These are phyloP conservation scores for Wallemia hederae DNA, from an alignment of 1,284 basidiomycete genomes.

Conservation along the genomic window DNA sequence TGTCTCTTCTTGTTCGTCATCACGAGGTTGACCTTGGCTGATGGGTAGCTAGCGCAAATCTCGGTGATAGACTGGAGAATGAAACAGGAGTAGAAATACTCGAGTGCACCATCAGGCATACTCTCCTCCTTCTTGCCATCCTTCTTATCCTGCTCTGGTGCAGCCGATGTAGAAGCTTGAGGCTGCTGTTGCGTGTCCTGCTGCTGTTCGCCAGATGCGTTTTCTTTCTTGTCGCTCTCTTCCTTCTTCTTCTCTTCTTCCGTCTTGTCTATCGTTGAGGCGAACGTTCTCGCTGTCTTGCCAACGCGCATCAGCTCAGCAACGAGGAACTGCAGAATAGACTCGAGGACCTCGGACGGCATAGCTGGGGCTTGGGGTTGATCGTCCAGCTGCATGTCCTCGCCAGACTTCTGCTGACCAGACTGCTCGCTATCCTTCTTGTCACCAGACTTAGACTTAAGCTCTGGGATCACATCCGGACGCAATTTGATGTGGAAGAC, in stretches of 20 bases:
- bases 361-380: slow-evolving; percentile 11
- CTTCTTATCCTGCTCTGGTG: slow-evolving; percentile 5
- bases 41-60: slow-evolving; percentile 68
- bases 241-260: neutral
- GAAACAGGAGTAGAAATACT: slow-evolving; percentile 47
- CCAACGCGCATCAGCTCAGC: slow-evolving; percentile 34
- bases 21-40: slow-evolving; percentile 65
- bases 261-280: slow-evolving; percentile 5
- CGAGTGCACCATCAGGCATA: slow-evolving; percentile 10
- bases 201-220: slow-evolving; percentile 23
- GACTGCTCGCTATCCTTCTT: slow-evolving; percentile 4
- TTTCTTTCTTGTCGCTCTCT: slow-evolving; percentile 15
- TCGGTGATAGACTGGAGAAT: slow-evolving; percentile 78
- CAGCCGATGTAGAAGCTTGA: slow-evolving; percentile 3
- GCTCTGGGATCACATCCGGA: slow-evolving; percentile 11
- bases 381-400: slow-evolving; percentile 37
- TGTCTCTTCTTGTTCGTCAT: slow-evolving; percentile 38
- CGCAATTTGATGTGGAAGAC: slow-evolving; percentile 32
- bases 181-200: neutral
- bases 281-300: slow-evolving; percentile 17
- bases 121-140: slow-evolving; percentile 3
- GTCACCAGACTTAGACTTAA: slow-evolving; percentile 3
- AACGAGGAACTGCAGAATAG: slow-evolving; percentile 39
- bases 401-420: slow-evolving; percentile 5
- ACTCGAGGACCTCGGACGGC: slow-evolving; percentile 25